Percentiles rank a stretch among this genome's conserved stretches.
Conservation (phyloP, 305 asterid species). For the Andrographis paniculata region DNA sequence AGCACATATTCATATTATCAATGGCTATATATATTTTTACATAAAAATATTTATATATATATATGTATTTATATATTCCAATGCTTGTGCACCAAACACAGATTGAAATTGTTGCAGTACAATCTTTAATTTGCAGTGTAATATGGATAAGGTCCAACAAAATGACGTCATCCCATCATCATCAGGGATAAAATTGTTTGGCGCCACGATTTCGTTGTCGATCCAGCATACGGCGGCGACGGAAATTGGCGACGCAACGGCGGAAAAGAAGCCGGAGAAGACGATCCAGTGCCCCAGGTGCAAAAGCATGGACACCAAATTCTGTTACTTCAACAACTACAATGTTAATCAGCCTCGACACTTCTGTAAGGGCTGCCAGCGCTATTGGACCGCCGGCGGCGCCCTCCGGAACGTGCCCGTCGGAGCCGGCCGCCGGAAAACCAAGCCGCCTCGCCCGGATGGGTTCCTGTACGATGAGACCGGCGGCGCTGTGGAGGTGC, state of each 20-base stretch:
- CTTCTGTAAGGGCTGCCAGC: slow-evolving; percentile 77
- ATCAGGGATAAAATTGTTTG: slow-evolving; percentile 74
- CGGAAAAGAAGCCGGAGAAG: slow-evolving; percentile 59
- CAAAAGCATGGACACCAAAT: slow-evolving; percentile 56
- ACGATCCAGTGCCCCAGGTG: slow-evolving; percentile 80
- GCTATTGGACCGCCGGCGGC: slow-evolving; percentile 97
- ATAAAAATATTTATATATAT: background rate
- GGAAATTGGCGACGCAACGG: slow-evolving; percentile 2
- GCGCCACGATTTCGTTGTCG: slow-evolving; percentile 48
- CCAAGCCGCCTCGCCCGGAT: slow-evolving; percentile 35
- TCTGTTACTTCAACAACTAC: too few species aligned
- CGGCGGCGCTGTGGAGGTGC: slow-evolving; percentile 11
- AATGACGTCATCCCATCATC: slow-evolving; percentile 21
- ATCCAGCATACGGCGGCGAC: slow-evolving; percentile 5
- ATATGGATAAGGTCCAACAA: slow-evolving; percentile 15
- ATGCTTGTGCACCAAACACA: background rate
- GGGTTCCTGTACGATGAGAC: background rate
- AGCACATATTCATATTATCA: background rate
- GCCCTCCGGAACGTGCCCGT: too few species aligned
- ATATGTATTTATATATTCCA: background rate
- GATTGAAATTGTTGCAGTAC: background rate
- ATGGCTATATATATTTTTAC: background rate
- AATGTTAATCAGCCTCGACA: slow-evolving; percentile 89
- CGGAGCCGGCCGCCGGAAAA: slow-evolving; percentile 90
- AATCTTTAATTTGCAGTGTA: background rate